Conservation (phyloP, 768 basidiomycete species). For the Russula emetica region DNA sequence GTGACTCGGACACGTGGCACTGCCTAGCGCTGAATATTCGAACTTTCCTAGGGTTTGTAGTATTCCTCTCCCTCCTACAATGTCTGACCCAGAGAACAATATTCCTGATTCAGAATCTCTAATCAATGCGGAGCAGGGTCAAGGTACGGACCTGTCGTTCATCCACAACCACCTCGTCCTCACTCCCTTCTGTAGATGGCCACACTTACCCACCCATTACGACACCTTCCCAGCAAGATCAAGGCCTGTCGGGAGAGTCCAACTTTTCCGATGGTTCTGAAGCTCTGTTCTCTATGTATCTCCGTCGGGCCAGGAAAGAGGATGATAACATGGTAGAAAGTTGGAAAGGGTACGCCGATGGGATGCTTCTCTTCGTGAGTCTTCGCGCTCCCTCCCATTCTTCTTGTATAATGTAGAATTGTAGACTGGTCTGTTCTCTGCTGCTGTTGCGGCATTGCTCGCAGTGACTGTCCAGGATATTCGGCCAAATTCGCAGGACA, state of each 20-base stretch:
- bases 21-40: too few relatives aligned
- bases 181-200: too few relatives aligned
- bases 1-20: too few relatives aligned
- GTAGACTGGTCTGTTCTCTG: conserved; percentile 27
- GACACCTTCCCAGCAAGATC: background rate
- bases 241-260: background rate
- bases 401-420: background rate
- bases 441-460: conserved; percentile 19
- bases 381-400: background rate
- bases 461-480: conserved; percentile 13
- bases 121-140: too few relatives aligned
- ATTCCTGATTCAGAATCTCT: too few relatives aligned
- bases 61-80: too few relatives aligned
- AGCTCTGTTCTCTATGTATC: conserved; percentile 9
- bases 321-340: conserved; percentile 1
- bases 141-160: too few relatives aligned
- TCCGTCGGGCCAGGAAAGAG: background rate
- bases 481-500: conserved; percentile 11
- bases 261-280: conserved; percentile 6
- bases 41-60: too few relatives aligned
- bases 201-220: background rate
- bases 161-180: too few relatives aligned
- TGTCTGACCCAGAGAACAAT: too few relatives aligned
- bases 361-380: conserved; percentile 10
- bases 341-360: conserved; percentile 14